Evolutionary conservation across 306 rosid species (phyloP), one percentile per base, ranked within the genome.

Genomic region (Clitoria ternatea): DNA sequence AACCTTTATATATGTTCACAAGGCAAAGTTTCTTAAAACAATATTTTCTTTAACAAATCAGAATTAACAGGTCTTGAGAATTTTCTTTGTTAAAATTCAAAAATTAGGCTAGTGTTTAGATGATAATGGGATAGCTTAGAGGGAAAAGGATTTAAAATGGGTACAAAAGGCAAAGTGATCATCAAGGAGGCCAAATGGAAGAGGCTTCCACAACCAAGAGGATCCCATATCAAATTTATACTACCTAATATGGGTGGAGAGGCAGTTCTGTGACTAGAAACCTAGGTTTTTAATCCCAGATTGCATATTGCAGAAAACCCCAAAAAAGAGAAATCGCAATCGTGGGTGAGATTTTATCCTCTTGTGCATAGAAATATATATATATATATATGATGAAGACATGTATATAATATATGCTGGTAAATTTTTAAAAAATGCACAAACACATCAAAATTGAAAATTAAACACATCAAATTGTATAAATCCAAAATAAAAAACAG

Each of bases 161-260:
- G 44, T 7, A 23, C 29, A 60, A 59, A 3, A 14, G 54, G 9
- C 12, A 33, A 5, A 26, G n/a, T 30, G 36, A 13, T 37, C 3
- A 47, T 12, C n/a, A 13, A 69, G 27, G 35, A 10, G 0, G 43
- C 24, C 27, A 3, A 66, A 66, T 75, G 27, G 44, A 66, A 32
- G 33, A 35, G 74, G 17, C 17, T 22, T 53, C 43, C 17, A n/a
- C n/a, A n/a, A n/a, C n/a, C n/a, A 66, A 32, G 33, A 35, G 74
- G 17, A 12, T 22, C 61, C 43, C 17, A 44, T 27, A 5, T 60
- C 37, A 32, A 47, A 27, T 48, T 19, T 20, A 20, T 50, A 36
- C 24, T 20, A 22, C 62, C 62, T 36, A 49, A 73, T 11, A 47
- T 73, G 44, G 17, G 56, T 27, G 45, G 65, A 71, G 15, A 43